phyloP scores from a whole-genome alignment of 805 yeast species.

The Brettanomyces bruxellensis region DNA sequence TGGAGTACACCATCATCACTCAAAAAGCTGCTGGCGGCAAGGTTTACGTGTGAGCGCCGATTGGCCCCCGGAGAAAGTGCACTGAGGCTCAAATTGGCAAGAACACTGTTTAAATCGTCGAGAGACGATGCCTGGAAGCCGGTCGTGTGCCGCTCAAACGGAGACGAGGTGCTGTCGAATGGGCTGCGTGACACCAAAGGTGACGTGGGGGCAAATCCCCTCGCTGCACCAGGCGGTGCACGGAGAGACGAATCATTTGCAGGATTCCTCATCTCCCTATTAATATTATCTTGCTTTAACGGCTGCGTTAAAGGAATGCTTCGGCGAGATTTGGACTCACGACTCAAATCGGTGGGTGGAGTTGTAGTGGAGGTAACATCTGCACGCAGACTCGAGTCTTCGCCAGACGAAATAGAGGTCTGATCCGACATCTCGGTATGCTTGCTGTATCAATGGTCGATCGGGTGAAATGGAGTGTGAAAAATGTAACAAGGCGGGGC shows the following conservation, averaged over 20 bases:
- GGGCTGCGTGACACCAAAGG: no score
- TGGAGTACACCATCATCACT: background rate
- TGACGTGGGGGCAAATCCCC: background rate
- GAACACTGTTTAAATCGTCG: background rate
- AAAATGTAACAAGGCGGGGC: no score
- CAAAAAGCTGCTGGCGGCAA: background rate
- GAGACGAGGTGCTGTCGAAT: background rate
- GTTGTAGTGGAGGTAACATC: constrained; percentile 21
- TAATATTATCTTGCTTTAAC: background rate
- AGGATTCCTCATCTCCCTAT: no score
- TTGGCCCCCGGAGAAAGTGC: background rate
- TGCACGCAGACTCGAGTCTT: constrained; percentile 13
- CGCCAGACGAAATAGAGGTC: constrained; percentile 25
- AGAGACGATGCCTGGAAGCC: background rate
- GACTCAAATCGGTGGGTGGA: constrained; percentile 18
- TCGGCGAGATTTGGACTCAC: background rate
- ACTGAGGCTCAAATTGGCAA: constrained; percentile 2
- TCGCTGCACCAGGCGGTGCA: background rate
- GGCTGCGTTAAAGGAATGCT: background rate
- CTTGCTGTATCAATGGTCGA: no score
- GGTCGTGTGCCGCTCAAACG: background rate
- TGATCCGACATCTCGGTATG: constrained; percentile 23
- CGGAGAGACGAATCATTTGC: no score
- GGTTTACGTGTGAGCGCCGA: no score
- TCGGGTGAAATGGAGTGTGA: no score